Base-by-base conservation (phyloP, 805 yeast species). In the Wickerhamiella azymoides region DNA sequence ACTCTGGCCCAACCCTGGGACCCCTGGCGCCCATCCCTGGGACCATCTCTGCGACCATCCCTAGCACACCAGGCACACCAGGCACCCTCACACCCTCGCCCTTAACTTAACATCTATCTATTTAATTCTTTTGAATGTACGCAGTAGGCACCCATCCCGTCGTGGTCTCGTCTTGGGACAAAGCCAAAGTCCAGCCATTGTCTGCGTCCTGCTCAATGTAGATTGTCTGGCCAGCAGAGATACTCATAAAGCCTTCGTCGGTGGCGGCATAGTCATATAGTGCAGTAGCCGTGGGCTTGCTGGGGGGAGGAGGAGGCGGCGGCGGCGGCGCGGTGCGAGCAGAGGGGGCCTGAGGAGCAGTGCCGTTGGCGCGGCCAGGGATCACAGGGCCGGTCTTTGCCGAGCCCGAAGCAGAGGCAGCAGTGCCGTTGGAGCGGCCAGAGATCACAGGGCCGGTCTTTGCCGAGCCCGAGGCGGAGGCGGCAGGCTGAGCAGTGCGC, bases 121-220 rank as follows among this genome's bases (percentile, higher is more conserved):
- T 21, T 47, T 47, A 14, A 39, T 50, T 45, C 47, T 61, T 62
- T 49, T 68, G 77, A 57, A 89, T 76, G 60, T 88, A 92, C n/a
- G 88, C 83, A 18, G 92, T 80, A 11, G 99, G 99, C 10, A 92
- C 89, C 98, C 98, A 92, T 5, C 99, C 99, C 61, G 86, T 92
- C 47, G 68, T 73, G 1, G 79, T 58, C 36, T 83, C 92, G 57
- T 81, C 88, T 50, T 80, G 61, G 28, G 76, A 70, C 60, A 81
- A 82, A 9, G 86, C 96, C 48, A 92, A 70, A 55, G 94, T 89
- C 99, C 99, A 92, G 14, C 96, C 95, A 50, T 84, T 88, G 39
- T 79, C 77, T 47, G 80, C 84, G 52, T 80, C 77, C 57, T 74
- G 79, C 2, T 78, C 66, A 28, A 92, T 76, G 50, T 76, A 76